A percentile compares a stretch with the other conserved stretches of the same genome.
Conservation (phyloP, 495 filamentous ascomycete species). For the Aspergillus ostianus region DNA sequence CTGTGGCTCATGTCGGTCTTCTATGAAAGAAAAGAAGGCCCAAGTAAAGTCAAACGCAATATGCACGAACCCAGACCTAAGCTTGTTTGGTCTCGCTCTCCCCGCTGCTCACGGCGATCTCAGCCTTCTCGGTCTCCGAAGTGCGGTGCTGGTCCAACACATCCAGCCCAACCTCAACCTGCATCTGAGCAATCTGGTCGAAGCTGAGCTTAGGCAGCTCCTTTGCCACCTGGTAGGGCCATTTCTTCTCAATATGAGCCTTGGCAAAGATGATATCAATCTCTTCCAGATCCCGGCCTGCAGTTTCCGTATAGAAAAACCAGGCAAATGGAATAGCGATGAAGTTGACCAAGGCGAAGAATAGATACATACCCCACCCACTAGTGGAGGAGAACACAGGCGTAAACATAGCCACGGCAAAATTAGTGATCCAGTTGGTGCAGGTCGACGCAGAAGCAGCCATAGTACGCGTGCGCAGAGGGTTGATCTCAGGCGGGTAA, state of each 20-base stretch:
- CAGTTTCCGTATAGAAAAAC: constrained; percentile 73
- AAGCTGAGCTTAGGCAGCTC: constrained; percentile 37
- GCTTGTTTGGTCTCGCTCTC: constrained; percentile 24
- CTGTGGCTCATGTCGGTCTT: no score
- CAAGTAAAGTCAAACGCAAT: no score
- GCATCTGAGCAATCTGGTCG: constrained; percentile 32
- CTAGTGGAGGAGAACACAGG: constrained; percentile 34
- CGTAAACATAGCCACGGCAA: constrained; percentile 48
- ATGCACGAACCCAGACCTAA: no score
- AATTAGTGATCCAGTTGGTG: constrained; percentile 49
- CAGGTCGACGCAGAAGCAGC: constrained; percentile 47
- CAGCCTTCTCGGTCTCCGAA: constrained; percentile 28
- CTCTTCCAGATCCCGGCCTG: constrained; percentile 67
- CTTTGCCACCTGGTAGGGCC: constrained; percentile 34
- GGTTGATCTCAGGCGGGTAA: constrained; percentile 74
- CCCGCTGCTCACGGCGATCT: constrained; percentile 32
- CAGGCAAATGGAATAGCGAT: constrained; percentile 60
- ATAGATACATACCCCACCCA: constrained; percentile 44
- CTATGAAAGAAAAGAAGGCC: no score
- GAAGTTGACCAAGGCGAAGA: constrained; percentile 71
- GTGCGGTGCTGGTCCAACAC: constrained; percentile 14
- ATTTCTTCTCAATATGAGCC: constrained; percentile 40
- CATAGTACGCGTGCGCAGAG: constrained; percentile 69
- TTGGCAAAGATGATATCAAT: constrained; percentile 58
- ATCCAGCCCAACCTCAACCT: constrained; percentile 32